Conservation (phyloP, 2,329 filamentous ascomycete genomes). For the Fusarium aywerte region DNA sequence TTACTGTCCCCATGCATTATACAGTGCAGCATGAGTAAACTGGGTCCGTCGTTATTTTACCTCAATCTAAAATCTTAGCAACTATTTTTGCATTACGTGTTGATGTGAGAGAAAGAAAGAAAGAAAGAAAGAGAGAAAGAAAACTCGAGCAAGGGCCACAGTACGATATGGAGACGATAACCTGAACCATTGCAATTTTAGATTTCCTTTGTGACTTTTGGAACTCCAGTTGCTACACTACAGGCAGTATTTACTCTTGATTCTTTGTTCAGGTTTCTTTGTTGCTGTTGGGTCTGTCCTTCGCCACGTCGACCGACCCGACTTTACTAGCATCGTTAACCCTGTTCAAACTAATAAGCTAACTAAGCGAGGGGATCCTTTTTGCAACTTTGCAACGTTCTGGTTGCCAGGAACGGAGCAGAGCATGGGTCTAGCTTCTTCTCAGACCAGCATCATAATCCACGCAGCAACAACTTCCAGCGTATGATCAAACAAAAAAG, state of each 20-base stretch:
- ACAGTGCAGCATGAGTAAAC: not conserved
- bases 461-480: not conserved
- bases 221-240: too few relatives aligned
- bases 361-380: constrained; percentile 3
- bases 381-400: not conserved
- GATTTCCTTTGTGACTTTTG: not conserved
- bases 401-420: not conserved
- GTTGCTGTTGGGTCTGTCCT: constrained; percentile 1
- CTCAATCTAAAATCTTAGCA: constrained; percentile 26
- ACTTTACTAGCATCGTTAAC: not conserved
- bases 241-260: too few relatives aligned
- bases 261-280: not conserved
- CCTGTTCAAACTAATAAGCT: not conserved
- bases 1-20: constrained; percentile 24
- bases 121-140: not conserved
- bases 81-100: not conserved
- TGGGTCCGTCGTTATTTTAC: constrained; percentile 7
- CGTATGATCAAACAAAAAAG: not conserved
- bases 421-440: constrained; percentile 5
- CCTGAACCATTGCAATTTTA: constrained; percentile 1
- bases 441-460: not conserved
- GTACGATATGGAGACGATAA: not conserved
- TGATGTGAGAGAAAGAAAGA: not conserved
- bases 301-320: not conserved
- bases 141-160: constrained; percentile 1